Conservation (phyloP, 192 early-diverging fungal species). For the Obelidium mucronatum region DNA sequence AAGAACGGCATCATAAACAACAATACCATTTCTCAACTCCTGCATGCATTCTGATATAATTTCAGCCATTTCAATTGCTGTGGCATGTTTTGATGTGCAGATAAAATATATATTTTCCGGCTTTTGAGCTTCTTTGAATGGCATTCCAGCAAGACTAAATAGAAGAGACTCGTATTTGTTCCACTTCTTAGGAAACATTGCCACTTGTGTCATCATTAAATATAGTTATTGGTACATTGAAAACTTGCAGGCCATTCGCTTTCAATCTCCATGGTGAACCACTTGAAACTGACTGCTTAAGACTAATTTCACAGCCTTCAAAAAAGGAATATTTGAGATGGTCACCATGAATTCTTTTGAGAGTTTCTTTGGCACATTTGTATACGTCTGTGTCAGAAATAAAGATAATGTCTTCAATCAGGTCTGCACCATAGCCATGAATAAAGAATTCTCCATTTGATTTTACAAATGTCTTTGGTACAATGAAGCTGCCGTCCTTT, state of each 20-base stretch:
- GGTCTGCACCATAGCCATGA: no score
- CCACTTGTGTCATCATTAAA: constrained; percentile 36
- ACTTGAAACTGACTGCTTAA: not conserved
- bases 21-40: constrained; percentile 20
- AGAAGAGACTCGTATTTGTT: constrained; percentile 35
- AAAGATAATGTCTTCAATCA: no score
- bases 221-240: constrained; percentile 34
- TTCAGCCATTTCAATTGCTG: constrained; percentile 15
- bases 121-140: constrained; percentile 30
- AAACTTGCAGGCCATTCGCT: constrained; percentile 11
- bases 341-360: no score
- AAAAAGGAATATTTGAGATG: no score
- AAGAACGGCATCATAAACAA: constrained; percentile 22
- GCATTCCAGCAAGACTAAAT: constrained; percentile 33
- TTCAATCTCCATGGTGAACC: not conserved
- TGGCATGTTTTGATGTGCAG: constrained; percentile 23
- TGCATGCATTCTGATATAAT: not conserved
- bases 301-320: no score
- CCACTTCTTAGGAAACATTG: constrained; percentile 44
- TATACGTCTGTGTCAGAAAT: no score
- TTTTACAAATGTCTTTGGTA: no score
- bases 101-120: constrained; percentile 33
- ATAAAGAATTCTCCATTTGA: no score
- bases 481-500: no score
- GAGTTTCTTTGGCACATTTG: no score